Percentiles rank a stretch among this genome's conserved stretches.
Conservation (phyloP, 495 filamentous ascomycete species). For the Tuber calosporum region DNA sequence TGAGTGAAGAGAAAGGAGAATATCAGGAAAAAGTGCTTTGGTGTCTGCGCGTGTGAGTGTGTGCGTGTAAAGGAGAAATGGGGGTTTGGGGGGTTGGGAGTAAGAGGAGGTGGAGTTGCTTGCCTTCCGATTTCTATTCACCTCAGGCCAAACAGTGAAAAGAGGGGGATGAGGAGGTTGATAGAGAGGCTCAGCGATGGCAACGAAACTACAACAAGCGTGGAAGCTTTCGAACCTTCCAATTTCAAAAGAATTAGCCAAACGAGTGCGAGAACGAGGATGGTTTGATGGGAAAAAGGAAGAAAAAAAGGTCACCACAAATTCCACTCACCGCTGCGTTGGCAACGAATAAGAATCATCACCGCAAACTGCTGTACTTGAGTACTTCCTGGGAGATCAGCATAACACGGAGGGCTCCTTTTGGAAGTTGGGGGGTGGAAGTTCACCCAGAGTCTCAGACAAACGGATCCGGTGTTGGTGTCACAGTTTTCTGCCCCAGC, state of each 20-base stretch:
- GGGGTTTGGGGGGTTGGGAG: not conserved
- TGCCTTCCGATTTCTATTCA: not conserved
- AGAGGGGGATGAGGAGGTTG: not conserved
- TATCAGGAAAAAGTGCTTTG: not conserved
- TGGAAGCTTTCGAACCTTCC: slow-evolving; percentile 5
- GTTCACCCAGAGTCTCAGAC: slow-evolving; percentile 1
- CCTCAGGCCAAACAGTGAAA: not conserved
- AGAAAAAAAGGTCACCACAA: not conserved
- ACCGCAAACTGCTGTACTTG: not conserved
- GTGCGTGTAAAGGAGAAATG: slow-evolving; percentile 2
- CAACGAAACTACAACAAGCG: not conserved
- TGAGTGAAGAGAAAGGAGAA: not conserved
- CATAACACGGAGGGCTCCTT: not conserved
- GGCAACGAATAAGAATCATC: not conserved
- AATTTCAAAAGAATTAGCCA: not conserved
- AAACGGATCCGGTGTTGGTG: not conserved
- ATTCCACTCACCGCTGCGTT: not conserved
- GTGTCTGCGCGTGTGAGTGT: not conserved
- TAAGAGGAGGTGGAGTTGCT: not conserved
- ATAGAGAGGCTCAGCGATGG: not conserved
- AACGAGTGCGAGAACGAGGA: not conserved
- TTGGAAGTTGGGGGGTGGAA: not conserved
- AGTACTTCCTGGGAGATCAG: slow-evolving; percentile 4
- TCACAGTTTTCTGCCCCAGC: not conserved
- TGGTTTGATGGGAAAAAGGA: not conserved